These are phyloP conservation scores for Rhizophora apiculata DNA, from an alignment of 345 rosid genomes.

Conservation along the genomic window DNA sequence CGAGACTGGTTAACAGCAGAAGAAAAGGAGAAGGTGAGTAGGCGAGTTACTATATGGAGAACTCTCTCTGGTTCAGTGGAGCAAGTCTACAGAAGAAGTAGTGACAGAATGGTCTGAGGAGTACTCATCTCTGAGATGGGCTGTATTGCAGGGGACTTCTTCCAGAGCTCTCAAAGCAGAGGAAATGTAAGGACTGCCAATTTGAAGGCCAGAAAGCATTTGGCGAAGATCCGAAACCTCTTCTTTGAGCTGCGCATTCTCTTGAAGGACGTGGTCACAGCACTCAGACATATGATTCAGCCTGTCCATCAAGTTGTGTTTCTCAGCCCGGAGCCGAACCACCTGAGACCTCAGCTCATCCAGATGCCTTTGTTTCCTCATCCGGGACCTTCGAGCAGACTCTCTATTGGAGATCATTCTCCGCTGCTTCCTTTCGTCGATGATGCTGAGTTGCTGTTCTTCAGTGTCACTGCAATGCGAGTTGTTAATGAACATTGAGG, in stretches of 20 bases:
- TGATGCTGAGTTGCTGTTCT: constrained; percentile 50
- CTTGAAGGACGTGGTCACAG: constrained; percentile 60
- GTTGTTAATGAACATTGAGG: constrained; percentile 36
- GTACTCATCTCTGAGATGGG: constrained; percentile 42
- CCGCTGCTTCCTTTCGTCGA: constrained; percentile 88
- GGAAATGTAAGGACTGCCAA: constrained; percentile 43
- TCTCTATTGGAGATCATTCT: constrained; percentile 97
- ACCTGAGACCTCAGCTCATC: constrained; percentile 95
- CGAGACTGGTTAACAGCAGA: not conserved
- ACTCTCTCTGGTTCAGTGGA: not conserved
- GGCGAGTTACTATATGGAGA: not conserved
- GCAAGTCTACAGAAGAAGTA: constrained; percentile 2
- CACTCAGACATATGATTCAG: constrained; percentile 59
- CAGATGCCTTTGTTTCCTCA: constrained; percentile 95
- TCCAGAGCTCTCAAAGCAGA: constrained; percentile 49
- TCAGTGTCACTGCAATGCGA: constrained; percentile 55
- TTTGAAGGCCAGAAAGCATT: constrained; percentile 52
- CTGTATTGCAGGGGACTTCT: constrained; percentile 48
- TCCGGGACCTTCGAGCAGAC: constrained; percentile 93
- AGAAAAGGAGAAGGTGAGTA: not conserved
- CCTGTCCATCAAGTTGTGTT: constrained; percentile 66
- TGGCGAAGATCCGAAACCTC: constrained; percentile 75
- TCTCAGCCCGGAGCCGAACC: constrained; percentile 68
- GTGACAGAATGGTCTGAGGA: constrained; percentile 8
- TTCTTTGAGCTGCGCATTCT: constrained; percentile 75